Percentiles rank a stretch among this genome's conserved stretches.
These are phyloP conservation scores for Elaeis guineensis DNA, from an alignment of 176 grass and related monocot genomes.

Conservation along the genomic window DNA sequence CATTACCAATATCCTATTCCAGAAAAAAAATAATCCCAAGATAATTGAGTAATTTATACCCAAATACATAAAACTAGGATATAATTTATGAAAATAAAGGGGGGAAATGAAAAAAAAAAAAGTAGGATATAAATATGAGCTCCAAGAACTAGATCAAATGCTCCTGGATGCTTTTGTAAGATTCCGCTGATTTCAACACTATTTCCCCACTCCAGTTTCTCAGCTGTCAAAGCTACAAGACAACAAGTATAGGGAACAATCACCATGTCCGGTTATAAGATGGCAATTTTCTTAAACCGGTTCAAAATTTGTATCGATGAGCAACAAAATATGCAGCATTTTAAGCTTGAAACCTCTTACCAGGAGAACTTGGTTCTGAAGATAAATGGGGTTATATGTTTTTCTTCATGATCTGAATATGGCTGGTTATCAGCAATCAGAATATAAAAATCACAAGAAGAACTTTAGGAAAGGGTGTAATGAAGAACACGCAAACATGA, in stretches of 20 bases:
- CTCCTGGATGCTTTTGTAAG: conserved; percentile 47
- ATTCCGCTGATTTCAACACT: conserved; percentile 49
- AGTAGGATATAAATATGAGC: conserved; percentile 98
- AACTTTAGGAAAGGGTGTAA: neutral
- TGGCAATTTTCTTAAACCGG: too few relatives aligned
- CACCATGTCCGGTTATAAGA: too few relatives aligned
- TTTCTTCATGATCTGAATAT: conserved; percentile 76
- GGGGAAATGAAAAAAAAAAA: neutral
- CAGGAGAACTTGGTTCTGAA: conserved; percentile 24
- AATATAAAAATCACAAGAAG: neutral
- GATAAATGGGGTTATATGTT: conserved; percentile 66
- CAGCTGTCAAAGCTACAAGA: conserved; percentile 52
- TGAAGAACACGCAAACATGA: too few relatives aligned
- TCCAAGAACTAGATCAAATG: conserved; percentile 91
- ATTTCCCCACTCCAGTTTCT: conserved; percentile 96
- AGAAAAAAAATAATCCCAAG: too few relatives aligned
- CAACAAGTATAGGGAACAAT: too few relatives aligned
- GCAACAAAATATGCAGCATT: too few relatives aligned
- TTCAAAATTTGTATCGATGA: too few relatives aligned
- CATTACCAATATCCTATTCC: too few relatives aligned
- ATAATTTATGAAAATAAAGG: conserved; percentile 10
- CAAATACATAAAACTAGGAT: too few relatives aligned
- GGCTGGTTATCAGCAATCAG: neutral
- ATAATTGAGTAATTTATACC: too few relatives aligned
- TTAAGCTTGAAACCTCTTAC: conserved; percentile 24